Base-by-base conservation (phyloP, 1,284 basidiomycete genomes). In the Trametes sp. region DNA sequence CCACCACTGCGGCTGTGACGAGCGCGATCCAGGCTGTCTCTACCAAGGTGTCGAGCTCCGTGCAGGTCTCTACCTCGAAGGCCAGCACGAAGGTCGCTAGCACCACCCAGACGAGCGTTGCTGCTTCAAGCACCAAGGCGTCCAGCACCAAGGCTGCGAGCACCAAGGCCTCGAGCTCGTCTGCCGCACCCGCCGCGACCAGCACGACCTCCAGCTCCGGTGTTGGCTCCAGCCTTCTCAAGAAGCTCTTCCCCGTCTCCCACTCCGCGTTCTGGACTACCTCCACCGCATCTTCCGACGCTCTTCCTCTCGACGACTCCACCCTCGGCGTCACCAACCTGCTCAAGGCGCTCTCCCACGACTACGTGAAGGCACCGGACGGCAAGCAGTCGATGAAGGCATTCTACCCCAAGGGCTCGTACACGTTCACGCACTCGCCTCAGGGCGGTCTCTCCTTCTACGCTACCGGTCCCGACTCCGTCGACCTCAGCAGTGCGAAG, bases 391-490 rank as follows among this genome's bases (percentile, higher is more conserved):
- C 81, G 8, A 81, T 90, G 33, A 83, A 85, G 61, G 75, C 89
- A 4, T 70, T 82, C 62, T 90, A 87, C 71, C 87, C 87, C 9
- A 76, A 80, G 38, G 77, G 81, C 57, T 89, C 87, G 3, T 82
- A 83, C 72, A 85, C 86, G 67, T 87, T 87, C 6, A 84, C 84
- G 0, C 78, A 78, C 52, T 72, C 75, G 7, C 84, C 85, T 6
- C 70, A 76, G 51, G 88, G 88, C 33, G 88, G 87, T 4, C 78
- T 86, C 3, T 82, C 88, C 59, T 89, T 90, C 73, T 91, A 91
- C 69, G 85, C 86, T 33, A 61, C 62, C n/a, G 74, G 74, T 16
- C 73, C 73, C 4, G 0, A 65, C 73, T n/a, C 83, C 82, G 21
- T 88, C 35, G 74, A 81, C 38, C 73, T 88, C 29, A 67, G 76